phyloP scores from a whole-genome alignment of 306 rosid species.

The Rosa persica region DNA sequence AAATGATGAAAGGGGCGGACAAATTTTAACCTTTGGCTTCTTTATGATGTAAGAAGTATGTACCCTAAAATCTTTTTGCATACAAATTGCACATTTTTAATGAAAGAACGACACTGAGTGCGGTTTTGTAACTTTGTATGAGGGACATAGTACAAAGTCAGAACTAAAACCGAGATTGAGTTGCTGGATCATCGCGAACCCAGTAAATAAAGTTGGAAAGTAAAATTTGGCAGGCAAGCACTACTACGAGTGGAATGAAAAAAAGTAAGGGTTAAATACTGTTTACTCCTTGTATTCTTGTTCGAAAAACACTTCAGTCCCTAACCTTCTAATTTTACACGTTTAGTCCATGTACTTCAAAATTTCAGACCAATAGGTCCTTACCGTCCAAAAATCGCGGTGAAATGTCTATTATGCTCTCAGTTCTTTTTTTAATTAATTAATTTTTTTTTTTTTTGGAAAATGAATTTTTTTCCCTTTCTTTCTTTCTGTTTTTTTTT shows the following conservation, averaged over 20 bases:
- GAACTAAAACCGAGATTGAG: slow-evolving; percentile 21
- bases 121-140: slow-evolving; percentile 14
- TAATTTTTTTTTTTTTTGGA: too few relatives aligned
- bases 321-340: too few relatives aligned
- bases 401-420: too few relatives aligned
- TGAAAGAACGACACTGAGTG: slow-evolving; percentile 9
- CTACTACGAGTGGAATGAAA: background rate
- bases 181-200: background rate
- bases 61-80: background rate
- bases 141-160: background rate
- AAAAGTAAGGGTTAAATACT: too few relatives aligned
- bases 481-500: too few relatives aligned
- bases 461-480: too few relatives aligned
- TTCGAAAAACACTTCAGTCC: too few relatives aligned
- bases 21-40: slow-evolving; percentile 10
- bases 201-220: slow-evolving; percentile 1
- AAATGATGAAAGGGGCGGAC: slow-evolving; percentile 25
- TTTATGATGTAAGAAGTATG: slow-evolving; percentile 21
- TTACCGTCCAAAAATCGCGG: too few relatives aligned
- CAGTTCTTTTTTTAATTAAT: too few relatives aligned
- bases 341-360: too few relatives aligned
- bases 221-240: slow-evolving; percentile 7
- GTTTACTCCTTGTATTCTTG: too few relatives aligned
- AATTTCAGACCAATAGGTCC: too few relatives aligned
- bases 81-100: background rate